These are phyloP conservation scores for Phaeosphaeria sp. DNA, from an alignment of 2,329 filamentous ascomycete genomes.

Conservation along the genomic window DNA sequence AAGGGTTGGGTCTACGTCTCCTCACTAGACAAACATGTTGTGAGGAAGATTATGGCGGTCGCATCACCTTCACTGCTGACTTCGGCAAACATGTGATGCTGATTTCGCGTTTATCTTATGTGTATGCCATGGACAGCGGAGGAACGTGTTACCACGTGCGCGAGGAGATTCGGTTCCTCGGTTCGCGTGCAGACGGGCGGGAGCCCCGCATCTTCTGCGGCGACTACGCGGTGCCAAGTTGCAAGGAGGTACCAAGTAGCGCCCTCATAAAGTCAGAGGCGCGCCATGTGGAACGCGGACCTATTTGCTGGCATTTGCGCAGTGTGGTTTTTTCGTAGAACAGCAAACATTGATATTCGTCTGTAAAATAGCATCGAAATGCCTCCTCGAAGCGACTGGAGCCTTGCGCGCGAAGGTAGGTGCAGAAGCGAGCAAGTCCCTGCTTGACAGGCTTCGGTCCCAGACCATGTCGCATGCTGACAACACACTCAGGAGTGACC, in stretches of 20 bases:
- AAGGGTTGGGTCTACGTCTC: background rate
- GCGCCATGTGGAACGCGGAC: background rate
- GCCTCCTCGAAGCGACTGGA: constrained; percentile 49
- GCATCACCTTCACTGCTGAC: background rate
- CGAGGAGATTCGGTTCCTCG: background rate
- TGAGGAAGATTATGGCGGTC: background rate
- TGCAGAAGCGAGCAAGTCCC: background rate
- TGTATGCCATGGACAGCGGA: background rate
- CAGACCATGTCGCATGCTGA: background rate
- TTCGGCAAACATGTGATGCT: background rate
- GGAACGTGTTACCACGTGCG: background rate
- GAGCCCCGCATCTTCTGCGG: constrained; percentile 1
- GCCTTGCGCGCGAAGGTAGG: constrained; percentile 49
- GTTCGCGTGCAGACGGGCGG: background rate
- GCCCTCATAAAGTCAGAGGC: constrained; percentile 2
- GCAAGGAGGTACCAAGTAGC: background rate
- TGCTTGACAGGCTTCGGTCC: background rate
- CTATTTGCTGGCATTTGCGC: background rate
- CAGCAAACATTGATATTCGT: background rate
- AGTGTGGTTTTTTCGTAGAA: background rate
- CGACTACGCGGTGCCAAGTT: background rate
- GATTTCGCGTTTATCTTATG: background rate
- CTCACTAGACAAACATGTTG: background rate
- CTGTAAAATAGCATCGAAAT: constrained; percentile 20
- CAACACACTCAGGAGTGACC: constrained; percentile 37